Evolutionary conservation across 1,284 basidiomycete genomes (phyloP).

Genomic region (Thecaphora frezii): DNA sequence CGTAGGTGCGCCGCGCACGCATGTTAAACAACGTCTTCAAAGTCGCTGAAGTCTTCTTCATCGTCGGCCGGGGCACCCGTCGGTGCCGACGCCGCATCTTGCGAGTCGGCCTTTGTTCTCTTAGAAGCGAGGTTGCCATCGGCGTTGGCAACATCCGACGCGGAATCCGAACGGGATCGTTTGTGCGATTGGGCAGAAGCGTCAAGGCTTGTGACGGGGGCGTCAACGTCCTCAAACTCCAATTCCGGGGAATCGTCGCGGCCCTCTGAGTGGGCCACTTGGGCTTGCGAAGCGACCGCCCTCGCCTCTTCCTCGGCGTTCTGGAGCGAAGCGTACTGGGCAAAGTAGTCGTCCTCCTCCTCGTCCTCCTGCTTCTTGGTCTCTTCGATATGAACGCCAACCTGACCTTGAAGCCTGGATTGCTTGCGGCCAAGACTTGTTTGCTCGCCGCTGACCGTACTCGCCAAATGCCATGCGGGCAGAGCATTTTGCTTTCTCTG

Average conservation of each 20-base stretch:
- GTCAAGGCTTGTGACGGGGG: conserved; percentile 7
- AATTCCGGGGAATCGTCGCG: conserved; percentile 6
- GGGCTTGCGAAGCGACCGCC: conserved; percentile 23
- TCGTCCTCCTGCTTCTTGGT: conserved; percentile 27
- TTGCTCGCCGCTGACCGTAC: conserved; percentile 86
- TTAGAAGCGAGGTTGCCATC: conserved; percentile 10
- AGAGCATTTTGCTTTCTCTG: conserved; percentile 78
- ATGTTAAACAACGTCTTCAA: conserved; percentile 48
- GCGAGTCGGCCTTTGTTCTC: conserved; percentile 12
- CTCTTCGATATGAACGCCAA: conserved; percentile 19
- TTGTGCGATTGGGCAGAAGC: conserved; percentile 12
- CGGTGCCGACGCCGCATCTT: background rate
- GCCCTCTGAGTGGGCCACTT: conserved; percentile 9
- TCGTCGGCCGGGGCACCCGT: conserved; percentile 15
- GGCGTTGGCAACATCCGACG: conserved; percentile 3
- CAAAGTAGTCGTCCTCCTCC: conserved; percentile 52
- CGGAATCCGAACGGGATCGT: conserved; percentile 17
- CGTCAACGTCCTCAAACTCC: conserved; percentile 37
- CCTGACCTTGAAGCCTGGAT: conserved; percentile 23
- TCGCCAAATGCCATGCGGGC: conserved; percentile 89
- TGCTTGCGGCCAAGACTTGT: conserved; percentile 72
- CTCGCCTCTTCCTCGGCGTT: conserved; percentile 36
- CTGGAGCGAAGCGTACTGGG: conserved; percentile 47
- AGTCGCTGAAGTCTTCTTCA: conserved; percentile 48
- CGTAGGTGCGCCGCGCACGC: background rate